phyloP scores from a whole-genome alignment of 306 rosid species.

The Lathyrus tuberosus region DNA sequence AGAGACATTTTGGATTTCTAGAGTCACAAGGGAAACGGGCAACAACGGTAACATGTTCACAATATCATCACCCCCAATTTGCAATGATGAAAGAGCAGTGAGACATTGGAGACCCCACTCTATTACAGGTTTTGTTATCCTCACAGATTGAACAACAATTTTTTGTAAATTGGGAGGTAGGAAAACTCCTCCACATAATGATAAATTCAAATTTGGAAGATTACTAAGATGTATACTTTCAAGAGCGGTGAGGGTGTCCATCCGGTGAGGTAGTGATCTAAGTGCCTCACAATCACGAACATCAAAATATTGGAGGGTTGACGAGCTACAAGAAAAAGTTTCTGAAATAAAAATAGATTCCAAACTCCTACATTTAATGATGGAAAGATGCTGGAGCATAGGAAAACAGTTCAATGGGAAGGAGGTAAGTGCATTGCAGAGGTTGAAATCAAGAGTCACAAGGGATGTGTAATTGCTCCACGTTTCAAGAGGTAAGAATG shows the following conservation, averaged over 20 bases:
- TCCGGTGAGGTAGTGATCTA: not conserved
- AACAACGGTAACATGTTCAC: not conserved
- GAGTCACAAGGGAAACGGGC: not conserved
- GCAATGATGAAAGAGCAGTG: not conserved
- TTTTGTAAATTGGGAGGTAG: conserved; percentile 2
- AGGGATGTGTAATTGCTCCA: conserved; percentile 23
- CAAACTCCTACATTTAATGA: not conserved
- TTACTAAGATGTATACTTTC: rapidly evolving
- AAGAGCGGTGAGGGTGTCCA: not conserved
- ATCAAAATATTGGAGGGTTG: not conserved
- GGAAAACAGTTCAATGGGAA: conserved; percentile 10
- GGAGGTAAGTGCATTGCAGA: not conserved
- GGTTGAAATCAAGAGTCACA: not conserved
- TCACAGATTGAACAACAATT: rapidly evolving
- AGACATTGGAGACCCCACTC: not conserved
- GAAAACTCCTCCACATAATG: not conserved
- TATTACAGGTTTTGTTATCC: not conserved
- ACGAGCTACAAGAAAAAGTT: not conserved
- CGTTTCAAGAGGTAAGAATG: not conserved
- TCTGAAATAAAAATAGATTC: conserved; percentile 17
- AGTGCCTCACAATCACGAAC: not conserved
- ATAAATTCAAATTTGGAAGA: not conserved
- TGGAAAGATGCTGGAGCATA: not conserved
- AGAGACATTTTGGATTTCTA: not conserved
- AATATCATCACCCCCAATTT: not conserved